Conservation (phyloP, 352 stramenopile species). For the Globisporangium radiosum region DNA sequence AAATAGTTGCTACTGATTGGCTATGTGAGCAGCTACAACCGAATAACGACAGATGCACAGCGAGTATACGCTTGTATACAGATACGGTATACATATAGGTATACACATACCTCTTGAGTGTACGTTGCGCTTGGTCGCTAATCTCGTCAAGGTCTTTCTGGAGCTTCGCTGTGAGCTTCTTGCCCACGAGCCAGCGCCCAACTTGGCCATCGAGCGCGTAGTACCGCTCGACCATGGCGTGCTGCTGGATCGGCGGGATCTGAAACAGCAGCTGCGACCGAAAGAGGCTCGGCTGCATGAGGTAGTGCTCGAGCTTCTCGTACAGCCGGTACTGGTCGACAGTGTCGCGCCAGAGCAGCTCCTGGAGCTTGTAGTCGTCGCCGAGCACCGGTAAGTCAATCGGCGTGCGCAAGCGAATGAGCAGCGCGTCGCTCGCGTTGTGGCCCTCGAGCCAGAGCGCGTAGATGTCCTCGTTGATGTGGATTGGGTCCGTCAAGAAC, state of each 20-base stretch:
- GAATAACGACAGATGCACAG: no score
- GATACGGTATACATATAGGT: neutral
- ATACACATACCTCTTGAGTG: constrained; percentile 40
- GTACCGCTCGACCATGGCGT: constrained; percentile 80
- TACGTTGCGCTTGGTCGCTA: constrained; percentile 53
- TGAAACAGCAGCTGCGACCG: constrained; percentile 78
- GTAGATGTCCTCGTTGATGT: constrained; percentile 73
- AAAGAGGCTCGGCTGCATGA: constrained; percentile 74
- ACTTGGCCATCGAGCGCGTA: constrained; percentile 68
- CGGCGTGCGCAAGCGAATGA: constrained; percentile 39
- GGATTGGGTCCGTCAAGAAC: constrained; percentile 76
- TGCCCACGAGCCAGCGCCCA: constrained; percentile 67
- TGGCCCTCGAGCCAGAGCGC: constrained; percentile 72
- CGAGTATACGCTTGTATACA: no score
- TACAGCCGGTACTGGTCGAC: constrained; percentile 82
- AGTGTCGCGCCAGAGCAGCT: constrained; percentile 72
- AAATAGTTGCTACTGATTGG: no score
- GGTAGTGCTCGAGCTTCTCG: constrained; percentile 79
- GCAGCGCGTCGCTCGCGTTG: constrained; percentile 51
- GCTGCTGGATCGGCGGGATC: constrained; percentile 66
- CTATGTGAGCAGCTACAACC: no score
- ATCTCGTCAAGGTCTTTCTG: constrained; percentile 86
- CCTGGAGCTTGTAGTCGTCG: constrained; percentile 44
- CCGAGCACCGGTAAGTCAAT: constrained; percentile 42
- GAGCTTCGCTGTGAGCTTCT: constrained; percentile 74